Evolutionary conservation across 306 rosid genomes (phyloP).

Genomic region (Crotalaria pallida): DNA sequence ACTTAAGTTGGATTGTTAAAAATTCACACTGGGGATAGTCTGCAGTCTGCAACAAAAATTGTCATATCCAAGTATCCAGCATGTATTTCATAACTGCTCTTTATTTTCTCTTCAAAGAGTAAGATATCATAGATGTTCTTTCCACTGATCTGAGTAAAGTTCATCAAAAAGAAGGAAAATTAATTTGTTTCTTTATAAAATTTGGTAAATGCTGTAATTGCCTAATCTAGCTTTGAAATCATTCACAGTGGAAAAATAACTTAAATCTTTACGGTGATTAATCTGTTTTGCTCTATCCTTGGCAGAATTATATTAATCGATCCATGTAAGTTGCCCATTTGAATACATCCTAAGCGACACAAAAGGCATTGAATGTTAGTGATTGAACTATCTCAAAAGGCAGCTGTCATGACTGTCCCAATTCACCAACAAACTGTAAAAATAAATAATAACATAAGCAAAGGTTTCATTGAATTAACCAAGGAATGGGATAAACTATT

Average conservation of each 20-base stretch:
- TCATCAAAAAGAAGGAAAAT: background rate
- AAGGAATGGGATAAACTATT: background rate
- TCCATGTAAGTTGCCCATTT: background rate
- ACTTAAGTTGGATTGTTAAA: background rate
- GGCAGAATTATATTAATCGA: background rate
- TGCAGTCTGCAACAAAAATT: background rate
- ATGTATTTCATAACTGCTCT: background rate
- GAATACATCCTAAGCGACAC: background rate
- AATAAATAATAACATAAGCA: constrained; percentile 16
- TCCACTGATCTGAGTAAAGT: background rate
- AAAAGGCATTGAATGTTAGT: background rate
- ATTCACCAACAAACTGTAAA: constrained; percentile 95
- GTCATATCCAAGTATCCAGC: background rate
- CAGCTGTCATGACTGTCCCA: constrained; percentile 91
- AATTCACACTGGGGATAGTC: background rate
- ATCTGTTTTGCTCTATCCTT: background rate
- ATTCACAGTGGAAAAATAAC: background rate
- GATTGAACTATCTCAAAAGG: constrained; percentile 86
- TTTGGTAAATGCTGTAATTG: background rate
- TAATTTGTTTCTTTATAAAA: background rate
- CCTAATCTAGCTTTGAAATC: background rate
- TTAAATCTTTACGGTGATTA: background rate
- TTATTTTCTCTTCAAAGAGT: background rate
- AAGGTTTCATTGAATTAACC: constrained; percentile 8
- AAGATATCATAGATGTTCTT: background rate